These are phyloP conservation scores for Aspergillus fumigatus DNA, from an alignment of 2,329 filamentous ascomycete species.

Conservation along the genomic window DNA sequence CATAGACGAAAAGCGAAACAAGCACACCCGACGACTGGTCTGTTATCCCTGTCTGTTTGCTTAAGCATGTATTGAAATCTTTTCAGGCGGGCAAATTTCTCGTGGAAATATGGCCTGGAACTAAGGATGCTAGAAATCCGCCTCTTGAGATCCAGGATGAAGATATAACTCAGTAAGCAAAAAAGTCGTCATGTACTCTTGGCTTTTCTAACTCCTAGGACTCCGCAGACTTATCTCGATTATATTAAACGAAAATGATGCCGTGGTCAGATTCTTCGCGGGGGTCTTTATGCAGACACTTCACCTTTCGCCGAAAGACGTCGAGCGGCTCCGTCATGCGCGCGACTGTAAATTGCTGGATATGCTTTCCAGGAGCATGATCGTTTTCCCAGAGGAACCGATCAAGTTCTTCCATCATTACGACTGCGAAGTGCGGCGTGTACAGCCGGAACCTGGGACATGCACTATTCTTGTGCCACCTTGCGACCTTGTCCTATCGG, in stretches of 20 bases:
- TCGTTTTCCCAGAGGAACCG: not conserved
- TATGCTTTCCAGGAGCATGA: conserved; percentile 4
- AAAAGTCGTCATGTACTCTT: not conserved
- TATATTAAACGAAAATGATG: conserved; percentile 11
- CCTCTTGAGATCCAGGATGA: not conserved
- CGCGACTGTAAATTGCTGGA: conserved; percentile 2
- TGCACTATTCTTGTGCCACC: not conserved
- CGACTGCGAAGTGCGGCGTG: not conserved
- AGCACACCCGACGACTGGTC: conserved; percentile 16
- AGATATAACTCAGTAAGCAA: conserved; percentile 1
- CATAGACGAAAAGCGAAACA: not conserved
- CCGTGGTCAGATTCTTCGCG: conserved; percentile 16
- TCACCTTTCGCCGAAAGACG: not conserved
- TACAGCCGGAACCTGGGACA: not conserved
- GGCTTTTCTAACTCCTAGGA: not conserved
- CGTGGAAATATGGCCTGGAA: conserved; percentile 16
- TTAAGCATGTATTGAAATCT: not conserved
- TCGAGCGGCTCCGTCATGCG: conserved; percentile 4
- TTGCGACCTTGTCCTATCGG: conserved; percentile 8
- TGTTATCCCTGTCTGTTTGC: not conserved
- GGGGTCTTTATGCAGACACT: conserved; percentile 16
- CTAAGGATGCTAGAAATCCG: conserved; percentile 3
- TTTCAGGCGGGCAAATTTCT: conserved; percentile 16
- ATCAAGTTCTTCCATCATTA: conserved; percentile 8
- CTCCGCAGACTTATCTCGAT: conserved; percentile 9